Evolutionary conservation across 495 filamentous ascomycete species (phyloP), one percentile per base, ranked within the genome.

Genomic region (Xanthoparmelia taractica): DNA sequence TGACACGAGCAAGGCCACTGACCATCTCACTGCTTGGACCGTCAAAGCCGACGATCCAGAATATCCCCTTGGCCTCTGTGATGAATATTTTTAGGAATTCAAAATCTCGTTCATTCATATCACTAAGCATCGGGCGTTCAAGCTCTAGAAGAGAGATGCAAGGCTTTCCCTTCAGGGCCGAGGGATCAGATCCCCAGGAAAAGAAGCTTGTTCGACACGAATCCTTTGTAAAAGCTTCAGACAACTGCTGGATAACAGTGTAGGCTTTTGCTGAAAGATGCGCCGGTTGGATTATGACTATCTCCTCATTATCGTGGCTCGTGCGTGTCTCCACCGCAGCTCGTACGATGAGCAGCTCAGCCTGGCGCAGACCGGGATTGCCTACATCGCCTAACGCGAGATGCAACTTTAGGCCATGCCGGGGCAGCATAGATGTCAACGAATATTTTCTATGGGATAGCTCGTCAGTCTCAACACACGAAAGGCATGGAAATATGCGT

Each of bases 81-180:
- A 64, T 50, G 56, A 59, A 25, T n/a, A 20, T 37, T 38, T 64
- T 64, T 34, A 64, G 25, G 29, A 31, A 48, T 12, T 34, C 56
- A 59, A 64, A 64, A 56, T 64, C 63, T 33, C n/a, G 29, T 58
- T 64, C 63, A 37, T 37, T 37, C 33, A 64, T 27, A 50, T 52
- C 57, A 29, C 43, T 36, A 38, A 64, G 57, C 37, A 64, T 45
- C 23, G 63, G 31, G 18, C 36, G n/a, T 31, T 60, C 56, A n/a
- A 64, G 27, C 63, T 64, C 63, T 23, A 64, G 41, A 18, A 64
- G 63, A 34, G 63, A 64, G 43, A 64, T 52, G 56, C 56, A 59
- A 50, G 57, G 25, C 63, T 64, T 64, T 34, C 57, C 63, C 38
- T 59, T 57, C 23, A 63, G 27, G 31, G 60, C 34, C 25, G 60